Evolutionary conservation across 2,329 filamentous ascomycete species (phyloP).

Genomic region (Neonectria ditissima): DNA sequence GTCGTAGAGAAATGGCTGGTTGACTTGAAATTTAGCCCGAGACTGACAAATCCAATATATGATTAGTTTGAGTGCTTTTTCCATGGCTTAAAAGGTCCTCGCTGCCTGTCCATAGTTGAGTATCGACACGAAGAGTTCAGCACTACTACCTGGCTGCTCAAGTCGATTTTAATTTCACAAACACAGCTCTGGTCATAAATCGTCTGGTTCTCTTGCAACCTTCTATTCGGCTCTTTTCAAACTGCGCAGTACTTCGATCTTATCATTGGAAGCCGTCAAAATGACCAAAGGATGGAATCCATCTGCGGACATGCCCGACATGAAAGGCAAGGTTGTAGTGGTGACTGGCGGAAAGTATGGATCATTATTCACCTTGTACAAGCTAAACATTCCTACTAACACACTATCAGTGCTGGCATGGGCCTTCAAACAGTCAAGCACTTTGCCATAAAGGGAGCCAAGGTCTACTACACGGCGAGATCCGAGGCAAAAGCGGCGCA

Average conservation of each 20-base stretch:
- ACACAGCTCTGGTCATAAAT: too few species aligned
- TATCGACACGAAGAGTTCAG: not conserved
- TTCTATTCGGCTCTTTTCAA: too few species aligned
- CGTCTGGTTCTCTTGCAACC: too few species aligned
- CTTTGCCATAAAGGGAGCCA: conserved; percentile 42
- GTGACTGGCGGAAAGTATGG: conserved; percentile 45
- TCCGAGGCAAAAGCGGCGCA: conserved; percentile 35
- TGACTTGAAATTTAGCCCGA: not conserved
- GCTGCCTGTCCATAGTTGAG: not conserved
- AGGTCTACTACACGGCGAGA: conserved; percentile 43
- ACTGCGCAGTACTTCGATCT: not conserved
- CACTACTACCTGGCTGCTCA: too few species aligned
- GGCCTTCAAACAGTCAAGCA: conserved; percentile 41
- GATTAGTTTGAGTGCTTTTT: too few species aligned
- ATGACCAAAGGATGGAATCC: conserved; percentile 31
- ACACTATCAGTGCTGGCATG: conserved; percentile 35
- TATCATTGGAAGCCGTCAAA: not conserved
- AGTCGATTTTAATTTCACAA: too few species aligned
- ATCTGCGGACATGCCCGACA: conserved; percentile 32
- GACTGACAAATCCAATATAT: conserved; percentile 1
- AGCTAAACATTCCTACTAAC: too few species aligned
- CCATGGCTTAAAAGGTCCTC: not conserved
- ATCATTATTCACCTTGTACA: not conserved
- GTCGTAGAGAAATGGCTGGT: not conserved
- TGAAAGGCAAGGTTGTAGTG: conserved; percentile 41